Base-by-base conservation (phyloP, 352 stramenopile species). In the Globisporangium mamillatum region DNA sequence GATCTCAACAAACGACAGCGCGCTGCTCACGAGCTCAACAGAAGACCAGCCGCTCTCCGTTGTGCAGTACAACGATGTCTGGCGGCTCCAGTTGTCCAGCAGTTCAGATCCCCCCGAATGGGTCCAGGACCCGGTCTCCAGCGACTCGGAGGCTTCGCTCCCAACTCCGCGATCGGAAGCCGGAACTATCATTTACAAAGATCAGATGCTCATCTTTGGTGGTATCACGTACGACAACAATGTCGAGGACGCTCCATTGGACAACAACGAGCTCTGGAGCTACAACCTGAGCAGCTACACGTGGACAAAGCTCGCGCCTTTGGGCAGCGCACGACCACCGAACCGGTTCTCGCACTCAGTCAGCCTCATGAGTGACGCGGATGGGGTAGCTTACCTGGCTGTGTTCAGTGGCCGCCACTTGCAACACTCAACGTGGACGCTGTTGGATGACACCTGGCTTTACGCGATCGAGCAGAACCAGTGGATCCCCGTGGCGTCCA, bases 271-370 rank as follows among this genome's bases (percentile, higher is more conserved):
- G 57, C 68, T 92, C 22, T 92, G 84, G 84, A 72, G 67, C 60
- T 92, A 91, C 58, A 70, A 90, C 59, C 67, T 92, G 4, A 67
- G 48, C 50, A 74, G 58, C 2, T 77, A 69, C 52, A 67, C 44
- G 3, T 92, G 84, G 84, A 73, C 66, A 22, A 69, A 79, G 44
- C 24, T 92, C 10, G 34, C 76, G 0, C 69, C 78, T 0, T 18
- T 60, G 3, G 74, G 71, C 53, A 67, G 65, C 20, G 8, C 66
- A 3, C 57, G 59, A 1, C 81, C 84, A 1, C 73, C 81, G 0
- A 74, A 74, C 16, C 81, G 84, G 16, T 92, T 91, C 68, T 91
- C 84, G 7, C 84, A 92, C 66, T 86, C 80, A 12, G 68, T 87
- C 10, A 68, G 67, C 3, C 65, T 81, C 48, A 60, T 91, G 32